These are phyloP conservation scores for Abelmoschus esculentus DNA, from an alignment of 345 rosid species.

Conservation along the genomic window DNA sequence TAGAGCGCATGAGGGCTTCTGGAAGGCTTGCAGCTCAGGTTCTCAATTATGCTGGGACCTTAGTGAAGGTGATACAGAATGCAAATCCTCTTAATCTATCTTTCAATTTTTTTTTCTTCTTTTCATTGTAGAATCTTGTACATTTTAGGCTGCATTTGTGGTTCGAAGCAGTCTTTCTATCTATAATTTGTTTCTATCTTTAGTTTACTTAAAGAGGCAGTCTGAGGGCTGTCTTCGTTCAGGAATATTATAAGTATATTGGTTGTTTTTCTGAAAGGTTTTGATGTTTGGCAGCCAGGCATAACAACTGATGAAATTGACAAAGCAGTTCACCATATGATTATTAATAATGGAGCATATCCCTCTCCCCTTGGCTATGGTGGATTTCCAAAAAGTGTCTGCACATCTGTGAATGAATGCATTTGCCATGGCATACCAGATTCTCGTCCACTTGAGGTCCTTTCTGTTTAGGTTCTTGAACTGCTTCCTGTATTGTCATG, in stretches of 20 bases:
- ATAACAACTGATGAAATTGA: conserved; percentile 83
- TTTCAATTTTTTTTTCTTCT: background rate
- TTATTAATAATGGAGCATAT: conserved; percentile 88
- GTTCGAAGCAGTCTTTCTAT: background rate
- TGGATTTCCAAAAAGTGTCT: conserved; percentile 95
- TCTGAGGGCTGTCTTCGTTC: background rate
- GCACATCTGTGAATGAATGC: conserved; percentile 94
- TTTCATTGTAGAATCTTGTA: background rate
- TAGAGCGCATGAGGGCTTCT: conserved; percentile 77
- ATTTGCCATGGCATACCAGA: conserved; percentile 98
- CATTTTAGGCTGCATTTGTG: background rate
- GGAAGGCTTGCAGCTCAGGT: conserved; percentile 88
- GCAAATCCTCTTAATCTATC: background rate
- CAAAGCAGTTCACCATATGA: conserved; percentile 86
- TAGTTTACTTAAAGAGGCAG: background rate
- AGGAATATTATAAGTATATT: background rate
- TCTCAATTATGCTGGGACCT: conserved; percentile 70
- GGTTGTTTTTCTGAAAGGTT: conserved; percentile 14
- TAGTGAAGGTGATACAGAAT: conserved; percentile 55
- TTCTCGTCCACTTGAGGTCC: conserved; percentile 75
- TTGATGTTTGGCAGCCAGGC: conserved; percentile 66
- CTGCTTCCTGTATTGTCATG: background rate
- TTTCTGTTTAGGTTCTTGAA: conserved; percentile 7
- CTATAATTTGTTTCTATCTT: background rate
- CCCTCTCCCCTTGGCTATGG: conserved; percentile 98